These are phyloP conservation scores for Crucibulum cyathiforme DNA, from an alignment of 1,284 basidiomycete species.

Conservation along the genomic window DNA sequence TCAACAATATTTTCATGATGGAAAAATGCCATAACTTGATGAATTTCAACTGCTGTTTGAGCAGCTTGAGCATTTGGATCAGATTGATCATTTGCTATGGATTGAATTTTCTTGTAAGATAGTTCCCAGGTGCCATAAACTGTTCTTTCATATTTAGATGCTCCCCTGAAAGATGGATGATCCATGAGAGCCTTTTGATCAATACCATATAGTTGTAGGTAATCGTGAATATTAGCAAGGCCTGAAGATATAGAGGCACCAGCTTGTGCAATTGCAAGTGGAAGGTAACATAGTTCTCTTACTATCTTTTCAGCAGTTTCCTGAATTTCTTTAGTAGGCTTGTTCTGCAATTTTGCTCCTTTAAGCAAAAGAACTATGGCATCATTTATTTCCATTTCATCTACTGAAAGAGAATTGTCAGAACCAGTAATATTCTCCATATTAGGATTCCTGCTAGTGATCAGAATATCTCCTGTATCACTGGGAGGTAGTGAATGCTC, in stretches of 20 bases:
- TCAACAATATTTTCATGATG: slow-evolving; percentile 4
- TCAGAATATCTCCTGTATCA: too few species aligned
- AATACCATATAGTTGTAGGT: background rate
- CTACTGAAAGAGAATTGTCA: too few species aligned
- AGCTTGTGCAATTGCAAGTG: slow-evolving; percentile 4
- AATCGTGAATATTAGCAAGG: background rate
- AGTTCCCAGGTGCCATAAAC: background rate
- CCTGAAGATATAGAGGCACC: background rate
- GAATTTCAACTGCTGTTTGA: background rate
- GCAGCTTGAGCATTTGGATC: background rate
- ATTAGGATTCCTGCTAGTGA: too few species aligned
- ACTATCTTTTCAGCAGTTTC: background rate
- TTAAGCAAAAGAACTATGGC: too few species aligned
- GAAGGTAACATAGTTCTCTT: background rate
- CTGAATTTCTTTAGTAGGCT: background rate
- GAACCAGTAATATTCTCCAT: too few species aligned
- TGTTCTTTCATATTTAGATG: background rate
- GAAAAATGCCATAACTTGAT: slow-evolving; percentile 3
- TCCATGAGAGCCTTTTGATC: background rate
- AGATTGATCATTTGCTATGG: background rate
- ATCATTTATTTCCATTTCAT: too few species aligned
- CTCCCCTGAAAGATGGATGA: background rate
- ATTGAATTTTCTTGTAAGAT: background rate
- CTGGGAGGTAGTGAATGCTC: too few species aligned
- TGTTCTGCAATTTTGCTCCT: too few species aligned